Base-by-base conservation (phyloP, 352 stramenopile genomes). In the Pythium insidiosum region DNA sequence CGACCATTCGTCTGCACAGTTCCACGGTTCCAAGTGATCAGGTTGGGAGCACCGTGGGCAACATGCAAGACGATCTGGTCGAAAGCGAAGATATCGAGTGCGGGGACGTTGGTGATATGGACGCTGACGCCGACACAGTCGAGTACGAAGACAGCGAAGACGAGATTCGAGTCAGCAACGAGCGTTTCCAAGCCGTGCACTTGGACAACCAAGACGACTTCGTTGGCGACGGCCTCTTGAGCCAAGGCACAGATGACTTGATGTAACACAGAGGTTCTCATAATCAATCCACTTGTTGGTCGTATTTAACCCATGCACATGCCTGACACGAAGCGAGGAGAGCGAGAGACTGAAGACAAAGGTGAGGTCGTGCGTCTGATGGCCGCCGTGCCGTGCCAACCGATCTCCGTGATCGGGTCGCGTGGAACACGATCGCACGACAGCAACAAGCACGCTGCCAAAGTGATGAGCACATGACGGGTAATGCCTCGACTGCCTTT, bases 91-190 rank as follows among this genome's bases (percentile, higher is more conserved):
- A 66, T 12, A 55, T 75, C 43, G 47, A 57, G 38, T 45, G 45
- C 21, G 52, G 42, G 1, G 53, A 66, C 26, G n/a, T n/a, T n/a
- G 58, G 51, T 15, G 62, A 73, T 13, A 21, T 53, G n/a, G 56
- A 92, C 43, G 71, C 75, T 6, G 81, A 94, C 38, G 76, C 75
- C 1, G 78, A 91, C 56, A 94, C 78, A 11, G 77, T 93, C 31
- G 81, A 91, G 52, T 94, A 94, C 50, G 81, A 93, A 38, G 81
- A 94, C 61, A 94, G 81, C 50, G 81, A 94, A 57, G 81, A 94
- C 54, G 81, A 94, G 55, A 91, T 94, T 46, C 76, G 81, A 22
- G 76, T 90, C 56, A 94, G 81, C 65, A 94, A 94, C 44, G 81
- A 94, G 59, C 81, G 81, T 15, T 94, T 94, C 62, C 81, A 85